Conservation (phyloP, 1,284 basidiomycete species). For the Cyathus olla region DNA sequence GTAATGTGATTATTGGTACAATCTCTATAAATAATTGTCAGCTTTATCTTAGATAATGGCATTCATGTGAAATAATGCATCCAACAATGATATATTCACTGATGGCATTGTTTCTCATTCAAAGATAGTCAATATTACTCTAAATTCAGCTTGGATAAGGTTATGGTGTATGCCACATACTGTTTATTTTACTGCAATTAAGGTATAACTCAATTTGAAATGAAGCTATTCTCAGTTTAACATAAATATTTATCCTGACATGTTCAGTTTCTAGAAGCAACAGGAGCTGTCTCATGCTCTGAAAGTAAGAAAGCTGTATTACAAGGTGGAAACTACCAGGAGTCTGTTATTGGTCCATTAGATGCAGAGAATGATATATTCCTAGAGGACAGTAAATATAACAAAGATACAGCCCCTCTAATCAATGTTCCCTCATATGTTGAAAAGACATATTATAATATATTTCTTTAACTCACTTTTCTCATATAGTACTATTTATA, state of each 20-base stretch:
- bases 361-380: conserved; percentile 4
- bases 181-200: conserved; percentile 33
- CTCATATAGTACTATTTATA: too few species aligned
- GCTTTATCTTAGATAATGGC: not conserved
- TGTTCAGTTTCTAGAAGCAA: conserved; percentile 18
- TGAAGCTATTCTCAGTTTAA: not conserved
- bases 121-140: not conserved
- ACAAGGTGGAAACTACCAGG: conserved; percentile 18
- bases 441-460: not conserved
- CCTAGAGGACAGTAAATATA: conserved; percentile 5
- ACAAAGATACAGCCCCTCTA: not conserved
- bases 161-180: conserved; percentile 40
- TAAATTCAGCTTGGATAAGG: conserved; percentile 7
- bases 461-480: not conserved
- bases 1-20: not conserved
- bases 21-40: not conserved
- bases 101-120: not conserved
- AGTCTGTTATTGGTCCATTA: conserved; percentile 7
- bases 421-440: not conserved
- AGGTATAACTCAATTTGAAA: conserved; percentile 14
- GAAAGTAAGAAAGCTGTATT: conserved; percentile 15
- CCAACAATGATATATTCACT: not conserved
- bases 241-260: not conserved
- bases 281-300: conserved; percentile 15
- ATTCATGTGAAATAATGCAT: not conserved